Evolutionary conservation across 1,139 yeast genomes (phyloP).

Genomic region (Scheffersomyces titani): DNA sequence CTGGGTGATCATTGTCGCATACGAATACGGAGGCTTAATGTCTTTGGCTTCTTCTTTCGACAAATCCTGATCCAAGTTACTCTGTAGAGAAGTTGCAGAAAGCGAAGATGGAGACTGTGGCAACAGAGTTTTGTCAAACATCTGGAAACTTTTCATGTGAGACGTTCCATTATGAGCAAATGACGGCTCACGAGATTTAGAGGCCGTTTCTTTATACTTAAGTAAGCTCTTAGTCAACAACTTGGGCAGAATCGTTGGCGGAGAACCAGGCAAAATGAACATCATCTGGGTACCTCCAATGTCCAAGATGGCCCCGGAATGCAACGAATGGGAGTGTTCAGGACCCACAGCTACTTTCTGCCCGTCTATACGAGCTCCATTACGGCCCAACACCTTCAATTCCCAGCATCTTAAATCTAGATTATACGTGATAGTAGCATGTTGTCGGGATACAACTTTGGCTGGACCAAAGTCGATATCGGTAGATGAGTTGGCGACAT

Average conservation of each 20-base stretch:
- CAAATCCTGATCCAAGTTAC: constrained; percentile 63
- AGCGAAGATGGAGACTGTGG: constrained; percentile 43
- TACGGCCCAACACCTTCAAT: constrained; percentile 77
- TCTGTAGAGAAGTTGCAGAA: constrained; percentile 45
- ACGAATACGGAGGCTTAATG: constrained; percentile 94
- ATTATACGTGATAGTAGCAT: constrained; percentile 82
- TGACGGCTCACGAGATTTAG: constrained; percentile 17
- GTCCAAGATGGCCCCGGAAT: constrained; percentile 86
- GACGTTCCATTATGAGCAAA: neutral
- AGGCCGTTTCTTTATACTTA: constrained; percentile 27
- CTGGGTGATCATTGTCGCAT: constrained; percentile 98
- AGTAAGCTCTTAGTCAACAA: constrained; percentile 46
- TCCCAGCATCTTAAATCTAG: constrained; percentile 82
- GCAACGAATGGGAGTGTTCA: constrained; percentile 51
- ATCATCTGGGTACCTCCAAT: constrained; percentile 99
- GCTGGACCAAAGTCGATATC: constrained; percentile 97
- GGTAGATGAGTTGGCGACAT: constrained; percentile 30
- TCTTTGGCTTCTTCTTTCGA: constrained; percentile 90
- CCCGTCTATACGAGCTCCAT: constrained; percentile 89
- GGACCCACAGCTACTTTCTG: constrained; percentile 55
- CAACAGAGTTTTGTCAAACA: constrained; percentile 48
- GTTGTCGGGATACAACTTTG: constrained; percentile 88
- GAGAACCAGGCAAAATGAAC: constrained; percentile 92
- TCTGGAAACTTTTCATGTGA: constrained; percentile 49
- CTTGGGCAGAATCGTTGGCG: constrained; percentile 62